Percentiles rank a stretch among this genome's conserved stretches.
phyloP scores from a whole-genome alignment of 495 filamentous ascomycete species.

The Acidiella bohemica region DNA sequence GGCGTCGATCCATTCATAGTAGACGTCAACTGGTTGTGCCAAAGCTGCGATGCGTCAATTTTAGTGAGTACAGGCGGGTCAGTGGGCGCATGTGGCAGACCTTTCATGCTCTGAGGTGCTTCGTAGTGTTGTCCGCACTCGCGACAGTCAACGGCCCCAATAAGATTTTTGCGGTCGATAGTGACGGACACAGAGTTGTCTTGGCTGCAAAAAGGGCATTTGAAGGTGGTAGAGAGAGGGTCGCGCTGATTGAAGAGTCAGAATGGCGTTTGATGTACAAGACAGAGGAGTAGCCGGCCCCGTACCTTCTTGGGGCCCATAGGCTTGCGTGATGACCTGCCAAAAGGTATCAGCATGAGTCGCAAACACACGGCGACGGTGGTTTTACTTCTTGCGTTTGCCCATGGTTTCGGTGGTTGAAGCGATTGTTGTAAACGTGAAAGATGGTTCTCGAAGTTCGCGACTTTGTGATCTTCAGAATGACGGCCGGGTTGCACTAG shows the following conservation, averaged over 20 bases:
- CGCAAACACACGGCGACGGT: no score
- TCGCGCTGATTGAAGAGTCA: no score
- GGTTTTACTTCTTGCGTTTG: slow-evolving; percentile 98
- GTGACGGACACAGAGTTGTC: slow-evolving; percentile 80
- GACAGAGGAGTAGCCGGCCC: not conserved
- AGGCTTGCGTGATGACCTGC: slow-evolving; percentile 68
- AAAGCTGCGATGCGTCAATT: slow-evolving; percentile 44
- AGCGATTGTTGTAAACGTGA: no score
- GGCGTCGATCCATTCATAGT: slow-evolving; percentile 96
- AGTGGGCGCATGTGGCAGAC: slow-evolving; percentile 36
- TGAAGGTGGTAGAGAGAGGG: slow-evolving; percentile 73
- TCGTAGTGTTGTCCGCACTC: slow-evolving; percentile 89
- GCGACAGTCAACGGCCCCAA: slow-evolving; percentile 77
- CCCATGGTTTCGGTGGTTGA: no score
- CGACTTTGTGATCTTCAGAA: no score
- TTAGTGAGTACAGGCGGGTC: not conserved
- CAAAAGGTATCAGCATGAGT: no score
- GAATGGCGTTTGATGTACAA: not conserved
- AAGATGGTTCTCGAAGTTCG: no score
- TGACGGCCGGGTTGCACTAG: no score
- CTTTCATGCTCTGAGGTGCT: slow-evolving; percentile 60
- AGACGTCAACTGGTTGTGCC: slow-evolving; percentile 82
- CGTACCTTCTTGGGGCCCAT: slow-evolving; percentile 69
- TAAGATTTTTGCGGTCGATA: slow-evolving; percentile 77
- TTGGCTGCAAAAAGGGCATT: slow-evolving; percentile 98